Evolutionary conservation across 495 filamentous ascomycete genomes (phyloP).

Genomic region (Bombardia bombarda): DNA sequence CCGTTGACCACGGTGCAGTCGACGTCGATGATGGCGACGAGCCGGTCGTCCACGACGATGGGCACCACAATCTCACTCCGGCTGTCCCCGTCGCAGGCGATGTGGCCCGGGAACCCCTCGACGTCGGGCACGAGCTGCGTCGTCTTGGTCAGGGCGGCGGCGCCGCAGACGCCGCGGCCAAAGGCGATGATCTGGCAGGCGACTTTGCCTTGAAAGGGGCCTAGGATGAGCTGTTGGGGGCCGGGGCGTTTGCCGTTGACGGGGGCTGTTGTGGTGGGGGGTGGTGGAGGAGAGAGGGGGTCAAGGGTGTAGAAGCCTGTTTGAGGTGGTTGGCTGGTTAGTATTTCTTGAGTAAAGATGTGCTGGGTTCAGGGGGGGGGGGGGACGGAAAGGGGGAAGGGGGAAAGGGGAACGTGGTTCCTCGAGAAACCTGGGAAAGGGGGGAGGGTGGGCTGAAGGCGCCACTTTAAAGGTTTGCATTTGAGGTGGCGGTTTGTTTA

Average conservation of each 20-base stretch:
- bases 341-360: background rate
- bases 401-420: background rate
- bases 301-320: constrained; percentile 75
- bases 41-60: constrained; percentile 44
- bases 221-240: constrained; percentile 62
- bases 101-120: constrained; percentile 73
- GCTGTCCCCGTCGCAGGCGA: constrained; percentile 78
- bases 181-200: constrained; percentile 82
- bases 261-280: too few relatives aligned
- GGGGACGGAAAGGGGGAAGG: constrained; percentile 1
- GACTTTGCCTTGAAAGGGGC: constrained; percentile 82
- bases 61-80: constrained; percentile 90
- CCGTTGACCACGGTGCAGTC: constrained; percentile 65
- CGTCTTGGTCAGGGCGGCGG: constrained; percentile 53
- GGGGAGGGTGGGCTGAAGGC: background rate
- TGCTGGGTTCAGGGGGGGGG: too few relatives aligned
- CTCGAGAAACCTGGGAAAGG: too few relatives aligned
- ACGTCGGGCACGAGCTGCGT: constrained; percentile 75
- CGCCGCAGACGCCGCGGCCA: constrained; percentile 75
- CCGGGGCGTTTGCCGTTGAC: too few relatives aligned
- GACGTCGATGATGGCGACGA: constrained; percentile 85
- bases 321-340: background rate
- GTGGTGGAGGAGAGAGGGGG: constrained; percentile 35
- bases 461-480: too few relatives aligned
- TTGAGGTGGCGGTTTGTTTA: too few relatives aligned